Evolutionary conservation across 257 asterid genomes (phyloP).

Genomic region (Haberlea rhodopensis): DNA sequence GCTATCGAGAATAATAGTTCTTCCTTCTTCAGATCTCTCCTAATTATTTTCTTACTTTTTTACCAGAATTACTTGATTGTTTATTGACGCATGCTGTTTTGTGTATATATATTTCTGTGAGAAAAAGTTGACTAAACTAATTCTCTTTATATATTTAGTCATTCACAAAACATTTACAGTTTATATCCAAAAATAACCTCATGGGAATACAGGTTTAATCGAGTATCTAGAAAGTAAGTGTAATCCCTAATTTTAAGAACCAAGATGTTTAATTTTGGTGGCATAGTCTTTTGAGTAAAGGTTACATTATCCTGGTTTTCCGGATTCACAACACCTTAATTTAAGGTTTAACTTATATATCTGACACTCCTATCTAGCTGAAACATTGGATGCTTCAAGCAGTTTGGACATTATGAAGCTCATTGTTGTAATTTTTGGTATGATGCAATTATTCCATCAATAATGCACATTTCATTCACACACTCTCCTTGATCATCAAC

Average conservation of each 20-base stretch:
- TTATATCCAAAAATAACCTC: no score
- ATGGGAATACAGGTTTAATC: not conserved
- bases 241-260: not conserved
- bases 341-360: no score
- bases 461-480: no score
- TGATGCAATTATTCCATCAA: no score
- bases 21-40: not conserved
- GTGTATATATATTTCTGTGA: not conserved
- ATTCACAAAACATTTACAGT: not conserved
- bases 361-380: no score
- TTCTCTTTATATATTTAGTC: not conserved
- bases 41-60: no score
- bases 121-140: not conserved
- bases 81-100: not conserved
- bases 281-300: no score
- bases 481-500: no score
- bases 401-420: no score
- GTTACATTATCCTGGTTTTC: no score
- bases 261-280: not conserved
- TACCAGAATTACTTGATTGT: not conserved
- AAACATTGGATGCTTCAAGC: no score
- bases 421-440: no score
- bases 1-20: not conserved
- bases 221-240: not conserved
- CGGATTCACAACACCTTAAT: not conserved